Base-by-base conservation (phyloP, 2,329 filamentous ascomycete genomes). In the Colletotrichum sp. region DNA sequence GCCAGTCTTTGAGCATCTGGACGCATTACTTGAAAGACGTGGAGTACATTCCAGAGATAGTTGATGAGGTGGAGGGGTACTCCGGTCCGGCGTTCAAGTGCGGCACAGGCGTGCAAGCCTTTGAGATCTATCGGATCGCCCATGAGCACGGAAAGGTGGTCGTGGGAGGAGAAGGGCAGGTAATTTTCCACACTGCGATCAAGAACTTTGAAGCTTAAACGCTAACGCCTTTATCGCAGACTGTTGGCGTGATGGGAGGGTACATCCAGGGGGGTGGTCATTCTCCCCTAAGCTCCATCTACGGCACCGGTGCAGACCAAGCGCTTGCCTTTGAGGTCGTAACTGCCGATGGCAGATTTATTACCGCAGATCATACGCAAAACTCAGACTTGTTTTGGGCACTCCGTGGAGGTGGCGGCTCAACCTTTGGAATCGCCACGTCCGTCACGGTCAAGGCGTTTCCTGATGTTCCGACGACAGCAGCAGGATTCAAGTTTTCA, bases 331-430 rank as follows among this genome's bases (percentile, higher is more conserved):
- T 86, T 71, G 86, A 91, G 72, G 89, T 92, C 1, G 86, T 93
- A 16, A 90, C 88, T 7, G 88, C 86, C 0, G 80, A 81, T 19
- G 90, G 91, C 2, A 72, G 85, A 13, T 78, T 88, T n/a, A 76
- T 92, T 1, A 87, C 82, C 4, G 90, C 90, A 0, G 88, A 85
- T 4, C 85, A 84, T 0, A 79, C 79, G 0, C 77, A 88, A 27
- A 90, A 93, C 77, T 73, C 84, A 0, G 92, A 93, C 66, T 84
- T 94, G 1, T 93, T 91, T 83, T 94, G 92, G 92, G 92, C 92
- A 1, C 82, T 93, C 2, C 85, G 86, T 32, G 91, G 91, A 5
- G 91, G 92, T 0, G 92, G 92, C 2, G 89, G 87, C 19, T 74
- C 71, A 15, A 74, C 71, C 0, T 74, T 74, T 59, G 66, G 66